These are phyloP conservation scores for Tetradesmus obliquus DNA, from an alignment of 139 green algal genomes.

Conservation along the genomic window DNA sequence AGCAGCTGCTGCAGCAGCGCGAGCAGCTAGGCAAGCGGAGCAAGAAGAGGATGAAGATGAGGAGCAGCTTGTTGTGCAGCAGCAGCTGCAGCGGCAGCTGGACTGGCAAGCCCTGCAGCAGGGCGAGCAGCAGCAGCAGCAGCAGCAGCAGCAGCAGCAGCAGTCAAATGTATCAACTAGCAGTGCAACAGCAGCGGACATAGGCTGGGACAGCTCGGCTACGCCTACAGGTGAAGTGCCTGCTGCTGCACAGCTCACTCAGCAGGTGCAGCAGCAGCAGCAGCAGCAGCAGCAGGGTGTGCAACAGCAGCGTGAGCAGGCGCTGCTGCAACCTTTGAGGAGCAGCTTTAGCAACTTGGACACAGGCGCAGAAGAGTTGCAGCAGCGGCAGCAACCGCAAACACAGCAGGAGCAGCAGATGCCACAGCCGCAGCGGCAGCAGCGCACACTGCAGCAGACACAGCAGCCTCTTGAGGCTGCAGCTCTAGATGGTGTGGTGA, in stretches of 20 bases:
- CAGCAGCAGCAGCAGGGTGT: not conserved
- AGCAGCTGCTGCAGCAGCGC: not conserved
- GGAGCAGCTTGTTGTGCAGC: not conserved
- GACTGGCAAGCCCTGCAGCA: not conserved
- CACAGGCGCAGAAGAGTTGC: too few species aligned
- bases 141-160: not conserved
- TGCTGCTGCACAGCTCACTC: not conserved
- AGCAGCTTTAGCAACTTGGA: not conserved
- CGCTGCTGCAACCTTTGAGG: not conserved
- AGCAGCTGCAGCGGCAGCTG: not conserved
- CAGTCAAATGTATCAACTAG: not conserved
- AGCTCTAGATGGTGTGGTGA: not conserved
- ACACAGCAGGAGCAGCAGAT: not conserved
- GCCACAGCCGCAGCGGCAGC: not conserved
- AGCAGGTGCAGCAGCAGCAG: not conserved
- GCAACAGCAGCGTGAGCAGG: not conserved
- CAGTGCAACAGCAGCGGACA: not conserved
- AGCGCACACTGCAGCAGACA: not conserved
- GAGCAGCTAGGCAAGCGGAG: not conserved
- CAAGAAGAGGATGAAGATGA: not conserved
- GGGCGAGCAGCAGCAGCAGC: not conserved
- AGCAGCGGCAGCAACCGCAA: too few species aligned
- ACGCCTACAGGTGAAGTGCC: not conserved
- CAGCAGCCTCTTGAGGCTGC: not conserved
- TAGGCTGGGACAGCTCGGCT: not conserved